Conservation (phyloP, 2,329 filamentous ascomycete genomes). For the Passalora sequoiae region DNA sequence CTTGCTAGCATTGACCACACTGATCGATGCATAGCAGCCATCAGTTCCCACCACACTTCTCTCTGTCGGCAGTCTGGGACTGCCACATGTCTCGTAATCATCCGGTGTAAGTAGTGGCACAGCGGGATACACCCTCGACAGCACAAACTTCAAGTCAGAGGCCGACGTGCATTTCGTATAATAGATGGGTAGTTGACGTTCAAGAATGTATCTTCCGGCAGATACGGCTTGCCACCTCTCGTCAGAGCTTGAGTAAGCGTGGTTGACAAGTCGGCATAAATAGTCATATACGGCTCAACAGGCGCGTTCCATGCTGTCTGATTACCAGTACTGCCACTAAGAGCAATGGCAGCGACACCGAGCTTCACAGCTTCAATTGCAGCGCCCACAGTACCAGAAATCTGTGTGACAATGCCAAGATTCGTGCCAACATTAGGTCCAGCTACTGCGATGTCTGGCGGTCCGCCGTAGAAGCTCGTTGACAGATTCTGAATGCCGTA, state of each 20-base stretch:
- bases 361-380: conserved; percentile 54
- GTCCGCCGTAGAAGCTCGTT: conserved; percentile 49
- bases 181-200: conserved; percentile 65
- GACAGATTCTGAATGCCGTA: conserved; percentile 57
- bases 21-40: conserved; percentile 60
- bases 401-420: conserved; percentile 50
- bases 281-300: conserved; percentile 47
- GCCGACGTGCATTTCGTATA: conserved; percentile 47
- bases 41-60: conserved; percentile 44
- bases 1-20: conserved; percentile 58
- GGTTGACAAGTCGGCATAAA: conserved; percentile 61
- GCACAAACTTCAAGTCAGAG: conserved; percentile 57
- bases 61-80: conserved; percentile 55
- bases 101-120: conserved; percentile 32
- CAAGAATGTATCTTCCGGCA: conserved; percentile 54
- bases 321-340: conserved; percentile 53
- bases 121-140: conserved; percentile 55
- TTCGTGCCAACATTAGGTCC: conserved; percentile 61
- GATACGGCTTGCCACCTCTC: conserved; percentile 55
- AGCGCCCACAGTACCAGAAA: conserved; percentile 65
- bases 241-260: conserved; percentile 55
- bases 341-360: conserved; percentile 62
- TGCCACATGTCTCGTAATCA: conserved; percentile 57
- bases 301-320: conserved; percentile 51
- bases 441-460: conserved; percentile 59